Percentiles rank a stretch among this genome's conserved stretches.
Evolutionary conservation across 2,329 filamentous ascomycete genomes (phyloP).

Genomic region (Fusarium sp.): DNA sequence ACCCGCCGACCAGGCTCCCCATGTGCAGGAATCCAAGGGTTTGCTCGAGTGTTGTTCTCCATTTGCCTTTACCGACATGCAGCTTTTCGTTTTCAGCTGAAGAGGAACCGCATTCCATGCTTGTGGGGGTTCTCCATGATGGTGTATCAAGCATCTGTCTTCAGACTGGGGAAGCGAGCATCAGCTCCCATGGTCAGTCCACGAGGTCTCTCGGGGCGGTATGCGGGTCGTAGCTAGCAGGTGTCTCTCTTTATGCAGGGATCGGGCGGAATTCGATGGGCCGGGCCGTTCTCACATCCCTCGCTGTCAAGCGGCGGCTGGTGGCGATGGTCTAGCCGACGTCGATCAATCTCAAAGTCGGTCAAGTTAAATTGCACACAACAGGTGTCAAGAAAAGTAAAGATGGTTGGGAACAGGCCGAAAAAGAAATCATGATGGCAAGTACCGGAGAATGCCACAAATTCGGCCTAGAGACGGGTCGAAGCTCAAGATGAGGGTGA

Average conservation of each 20-base stretch:
- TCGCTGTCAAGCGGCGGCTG: constrained; percentile 26
- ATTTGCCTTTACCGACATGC: neutral
- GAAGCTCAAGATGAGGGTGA: neutral
- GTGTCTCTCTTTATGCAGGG: constrained; percentile 28
- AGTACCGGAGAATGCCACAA: neutral
- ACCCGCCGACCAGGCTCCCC: neutral
- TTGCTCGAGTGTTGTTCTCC: neutral
- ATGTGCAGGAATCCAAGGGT: neutral
- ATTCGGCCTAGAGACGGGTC: neutral
- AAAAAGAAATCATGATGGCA: neutral
- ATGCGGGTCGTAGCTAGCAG: constrained; percentile 10
- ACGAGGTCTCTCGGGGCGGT: constrained; percentile 1
- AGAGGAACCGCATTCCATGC: neutral
- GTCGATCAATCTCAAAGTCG: constrained; percentile 25
- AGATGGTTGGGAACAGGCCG: neutral
- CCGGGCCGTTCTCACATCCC: constrained; percentile 38
- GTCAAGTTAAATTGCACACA: constrained; percentile 15
- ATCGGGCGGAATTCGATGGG: constrained; percentile 35
- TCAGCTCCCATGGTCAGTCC: neutral
- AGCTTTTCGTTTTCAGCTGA: neutral
- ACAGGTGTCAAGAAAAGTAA: constrained; percentile 7
- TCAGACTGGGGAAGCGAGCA: neutral
- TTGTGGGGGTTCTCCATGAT: neutral
- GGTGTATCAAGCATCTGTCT: neutral
- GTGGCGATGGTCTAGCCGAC: constrained; percentile 25